phyloP scores from a whole-genome alignment of 805 yeast genomes.

The Lipomyces spencermartinsiae region DNA sequence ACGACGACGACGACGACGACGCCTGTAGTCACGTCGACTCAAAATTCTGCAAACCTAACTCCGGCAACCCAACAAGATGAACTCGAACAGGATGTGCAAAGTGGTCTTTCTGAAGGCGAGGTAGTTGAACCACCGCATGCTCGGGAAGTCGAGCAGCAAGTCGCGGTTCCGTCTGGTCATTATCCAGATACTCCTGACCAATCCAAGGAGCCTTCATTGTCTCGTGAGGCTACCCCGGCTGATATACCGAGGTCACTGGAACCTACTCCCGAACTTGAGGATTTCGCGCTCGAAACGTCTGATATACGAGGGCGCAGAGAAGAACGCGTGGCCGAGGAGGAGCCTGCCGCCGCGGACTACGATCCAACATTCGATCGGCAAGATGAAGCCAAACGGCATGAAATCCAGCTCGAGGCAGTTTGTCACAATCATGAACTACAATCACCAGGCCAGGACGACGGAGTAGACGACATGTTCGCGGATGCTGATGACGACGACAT shows the following conservation, averaged over 20 bases:
- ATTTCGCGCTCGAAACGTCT: slow-evolving; percentile 2
- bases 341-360: slow-evolving; percentile 17
- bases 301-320: background rate
- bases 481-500: slow-evolving; percentile 33
- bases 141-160: background rate
- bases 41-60: background rate
- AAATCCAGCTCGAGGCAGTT: slow-evolving; percentile 1
- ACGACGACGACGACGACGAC: background rate
- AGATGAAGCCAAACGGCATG: slow-evolving; percentile 19
- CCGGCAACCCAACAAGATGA: background rate
- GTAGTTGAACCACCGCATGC: slow-evolving; percentile 28
- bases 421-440: background rate
- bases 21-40: background rate
- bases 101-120: slow-evolving; percentile 38
- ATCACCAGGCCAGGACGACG: slow-evolving; percentile 25
- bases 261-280: slow-evolving; percentile 4
- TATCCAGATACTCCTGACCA: background rate
- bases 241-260: background rate
- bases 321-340: background rate
- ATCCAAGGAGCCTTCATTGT: background rate
- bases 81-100: slow-evolving; percentile 9
- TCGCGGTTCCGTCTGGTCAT: background rate
- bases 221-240: slow-evolving; percentile 15
- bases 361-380: slow-evolving; percentile 17
- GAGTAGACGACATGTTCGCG: slow-evolving; percentile 44